These are phyloP conservation scores for Eragrostis tef DNA, from an alignment of 202 grass and related monocot species.

Conservation along the genomic window DNA sequence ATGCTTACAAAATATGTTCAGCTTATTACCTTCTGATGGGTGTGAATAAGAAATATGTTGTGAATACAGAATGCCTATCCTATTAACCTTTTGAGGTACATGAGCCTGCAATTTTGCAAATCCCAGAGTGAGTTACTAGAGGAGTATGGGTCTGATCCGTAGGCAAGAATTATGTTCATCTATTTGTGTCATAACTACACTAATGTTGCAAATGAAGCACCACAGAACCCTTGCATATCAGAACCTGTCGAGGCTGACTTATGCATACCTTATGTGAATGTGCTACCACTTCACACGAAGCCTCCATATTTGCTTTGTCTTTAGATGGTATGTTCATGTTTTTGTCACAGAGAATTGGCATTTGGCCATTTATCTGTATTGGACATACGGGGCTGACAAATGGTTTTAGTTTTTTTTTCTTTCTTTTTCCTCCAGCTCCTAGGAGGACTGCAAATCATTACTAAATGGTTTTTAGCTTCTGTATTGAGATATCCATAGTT, in stretches of 20 bases:
- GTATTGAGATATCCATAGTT: neutral
- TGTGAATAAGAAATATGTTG: neutral
- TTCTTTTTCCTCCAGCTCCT: neutral
- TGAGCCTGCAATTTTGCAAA: neutral
- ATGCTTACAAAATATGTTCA: slow-evolving; percentile 5
- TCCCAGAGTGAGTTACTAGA: neutral
- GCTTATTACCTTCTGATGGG: neutral
- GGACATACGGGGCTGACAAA: slow-evolving; percentile 22
- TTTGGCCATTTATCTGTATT: slow-evolving; percentile 10
- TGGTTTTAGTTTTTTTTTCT: neutral
- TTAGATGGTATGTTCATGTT: neutral
- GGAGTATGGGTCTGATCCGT: neutral
- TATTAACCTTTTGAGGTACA: neutral
- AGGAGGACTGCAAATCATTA: too few species aligned
- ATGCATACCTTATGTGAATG: neutral
- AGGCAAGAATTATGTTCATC: neutral
- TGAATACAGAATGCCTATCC: neutral
- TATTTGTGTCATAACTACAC: neutral
- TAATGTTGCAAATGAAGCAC: neutral
- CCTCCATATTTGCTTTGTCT: neutral
- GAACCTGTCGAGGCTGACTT: neutral
- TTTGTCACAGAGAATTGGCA: neutral
- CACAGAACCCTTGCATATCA: neutral
- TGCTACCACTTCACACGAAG: neutral
- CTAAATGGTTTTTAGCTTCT: neutral